Base-by-base conservation (phyloP, 768 basidiomycete species). In the Kockovaella imperatae region DNA sequence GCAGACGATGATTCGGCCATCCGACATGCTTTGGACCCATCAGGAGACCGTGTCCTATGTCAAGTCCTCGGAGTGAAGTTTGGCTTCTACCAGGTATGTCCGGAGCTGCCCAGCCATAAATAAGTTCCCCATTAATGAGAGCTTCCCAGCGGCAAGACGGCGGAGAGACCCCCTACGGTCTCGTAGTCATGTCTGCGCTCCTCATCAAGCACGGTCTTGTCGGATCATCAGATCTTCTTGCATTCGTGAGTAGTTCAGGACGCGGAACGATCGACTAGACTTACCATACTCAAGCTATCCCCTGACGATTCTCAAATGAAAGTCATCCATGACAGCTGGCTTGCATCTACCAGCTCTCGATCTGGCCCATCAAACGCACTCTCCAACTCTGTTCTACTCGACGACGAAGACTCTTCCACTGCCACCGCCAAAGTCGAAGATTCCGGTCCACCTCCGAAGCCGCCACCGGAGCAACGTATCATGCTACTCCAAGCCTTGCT, bases 21-120 rank as follows among this genome's bases (percentile, higher is more conserved):
- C 7, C 60, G 60, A 29, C 56, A 50, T 17, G 54, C 54, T 17
- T 51, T 71, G 47, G 83, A 45, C 18, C 38, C 31, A 17, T 50
- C 47, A 5, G 68, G 70, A 15, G 64, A 66, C 45, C 43, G 64
- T 7, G 65, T 71, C 15, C 45, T 71, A 25, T 60, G 87, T 13
- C 90, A 99, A 73, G 86, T 97, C 5, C 75, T 99, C 18, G 95
- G 95, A n/a, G 97, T 97, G 78, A 99, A 99, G 71, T 93, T 95
- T 61, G 77, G 79, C 7, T 82, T 83, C 67, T 91, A 93, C 70
- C 84, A 91, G 74, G 91, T 89, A 54, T 40, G 78, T 59, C 36
- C 32, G 32, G 10, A 1, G 15, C 34, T 40, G 15, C 34, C 28
- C 1, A 18, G 17, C 18, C 6, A 1, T 10, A 41, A 11, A 24